A percentile compares a stretch with the other conserved stretches of the same genome.
phyloP scores from a whole-genome alignment of 495 filamentous ascomycete species.

The Aspergillus cristatus region DNA sequence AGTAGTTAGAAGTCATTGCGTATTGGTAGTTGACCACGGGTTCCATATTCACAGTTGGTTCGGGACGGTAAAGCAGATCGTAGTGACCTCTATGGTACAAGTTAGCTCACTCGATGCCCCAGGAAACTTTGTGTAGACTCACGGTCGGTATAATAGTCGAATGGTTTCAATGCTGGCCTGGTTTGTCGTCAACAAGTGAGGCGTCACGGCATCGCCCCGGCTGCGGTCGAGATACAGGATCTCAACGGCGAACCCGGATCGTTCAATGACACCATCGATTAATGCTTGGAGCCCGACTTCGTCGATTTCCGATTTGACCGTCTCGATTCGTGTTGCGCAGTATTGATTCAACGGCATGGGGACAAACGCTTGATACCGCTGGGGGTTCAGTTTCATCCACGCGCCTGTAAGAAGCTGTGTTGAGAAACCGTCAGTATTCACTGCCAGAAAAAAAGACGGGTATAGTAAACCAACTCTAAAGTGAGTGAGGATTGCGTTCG shows the following conservation, averaged over 20 bases:
- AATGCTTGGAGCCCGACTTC: conserved; percentile 71
- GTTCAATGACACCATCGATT: conserved; percentile 67
- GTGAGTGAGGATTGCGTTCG: conserved; percentile 66
- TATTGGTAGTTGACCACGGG: conserved; percentile 38
- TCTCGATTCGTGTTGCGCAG: conserved; percentile 60
- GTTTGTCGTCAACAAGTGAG: conserved; percentile 55
- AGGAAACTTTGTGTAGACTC: no score
- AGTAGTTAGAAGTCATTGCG: conserved; percentile 35
- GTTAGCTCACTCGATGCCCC: no score
- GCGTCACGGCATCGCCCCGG: conserved; percentile 67
- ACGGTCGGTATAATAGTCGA: conserved; percentile 64
- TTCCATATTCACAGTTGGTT: conserved; percentile 42
- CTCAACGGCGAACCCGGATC: conserved; percentile 67
- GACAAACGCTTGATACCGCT: conserved; percentile 63
- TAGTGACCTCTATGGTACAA: conserved; percentile 65
- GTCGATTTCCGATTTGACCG: conserved; percentile 75
- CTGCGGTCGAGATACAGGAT: conserved; percentile 90
- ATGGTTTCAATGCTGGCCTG: conserved; percentile 45
- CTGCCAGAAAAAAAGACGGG: no score
- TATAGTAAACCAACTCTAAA: conserved; percentile 49
- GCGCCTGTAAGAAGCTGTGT: conserved; percentile 70
- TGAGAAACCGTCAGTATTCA: conserved; percentile 6
- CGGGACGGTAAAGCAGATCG: conserved; percentile 76
- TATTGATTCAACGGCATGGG: conserved; percentile 57
- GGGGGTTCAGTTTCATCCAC: conserved; percentile 69